phyloP scores from a whole-genome alignment of 345 rosid genomes.

The Lenwebbia sp. region DNA sequence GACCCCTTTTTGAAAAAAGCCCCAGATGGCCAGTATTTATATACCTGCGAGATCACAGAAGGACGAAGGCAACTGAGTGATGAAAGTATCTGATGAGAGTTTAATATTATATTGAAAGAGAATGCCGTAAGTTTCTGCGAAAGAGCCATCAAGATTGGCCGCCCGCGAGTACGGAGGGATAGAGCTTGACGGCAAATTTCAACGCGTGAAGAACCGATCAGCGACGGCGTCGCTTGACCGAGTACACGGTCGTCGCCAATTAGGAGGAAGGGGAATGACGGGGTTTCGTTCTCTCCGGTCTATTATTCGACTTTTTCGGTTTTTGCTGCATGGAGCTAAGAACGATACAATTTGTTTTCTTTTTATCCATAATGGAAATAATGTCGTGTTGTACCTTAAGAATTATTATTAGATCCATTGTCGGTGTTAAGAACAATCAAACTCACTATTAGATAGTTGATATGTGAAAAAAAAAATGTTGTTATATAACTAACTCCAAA shows the following conservation, averaged over 20 bases:
- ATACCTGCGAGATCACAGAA: too few species aligned
- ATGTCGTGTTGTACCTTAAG: neutral
- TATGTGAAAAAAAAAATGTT: neutral
- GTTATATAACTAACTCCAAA: neutral
- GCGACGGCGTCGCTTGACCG: neutral
- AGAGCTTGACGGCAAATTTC: neutral
- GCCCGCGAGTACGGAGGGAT: neutral
- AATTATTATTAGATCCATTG: too few species aligned
- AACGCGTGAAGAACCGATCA: neutral
- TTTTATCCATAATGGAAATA: neutral
- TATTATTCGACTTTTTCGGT: neutral
- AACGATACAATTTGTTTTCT: neutral
- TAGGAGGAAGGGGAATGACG: too few species aligned
- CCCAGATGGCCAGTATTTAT: too few species aligned
- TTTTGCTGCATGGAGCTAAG: neutral
- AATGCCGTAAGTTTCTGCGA: neutral
- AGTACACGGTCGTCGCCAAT: neutral
- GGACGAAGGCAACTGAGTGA: too few species aligned
- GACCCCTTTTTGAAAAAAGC: rapidly evolving
- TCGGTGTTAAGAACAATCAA: neutral
- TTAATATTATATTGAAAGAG: neutral
- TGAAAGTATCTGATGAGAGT: neutral
- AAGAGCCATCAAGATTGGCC: neutral
- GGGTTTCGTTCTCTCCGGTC: rapidly evolving
- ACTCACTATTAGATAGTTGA: neutral